These are phyloP conservation scores for Capsicum rhomboideum DNA, from an alignment of 257 asterid species.

Conservation along the genomic window DNA sequence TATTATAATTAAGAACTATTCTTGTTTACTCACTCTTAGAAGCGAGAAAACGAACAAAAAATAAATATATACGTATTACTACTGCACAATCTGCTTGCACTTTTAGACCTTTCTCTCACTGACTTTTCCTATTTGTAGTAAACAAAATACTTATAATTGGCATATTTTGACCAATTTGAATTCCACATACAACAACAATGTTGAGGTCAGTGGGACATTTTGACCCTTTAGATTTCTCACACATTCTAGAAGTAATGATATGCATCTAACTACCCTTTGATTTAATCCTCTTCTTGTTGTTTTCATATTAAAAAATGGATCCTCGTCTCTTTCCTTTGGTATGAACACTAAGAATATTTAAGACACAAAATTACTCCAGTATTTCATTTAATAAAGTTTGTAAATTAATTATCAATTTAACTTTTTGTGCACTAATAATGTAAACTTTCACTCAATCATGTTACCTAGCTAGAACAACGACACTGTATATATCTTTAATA, in stretches of 20 bases:
- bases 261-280: background rate
- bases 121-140: background rate
- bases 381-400: background rate
- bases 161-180: background rate
- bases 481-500: background rate
- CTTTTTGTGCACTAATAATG: background rate
- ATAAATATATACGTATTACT: background rate
- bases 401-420: background rate
- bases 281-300: background rate
- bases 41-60: background rate
- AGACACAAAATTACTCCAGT: background rate
- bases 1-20: background rate
- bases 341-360: background rate
- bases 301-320: background rate
- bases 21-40: background rate
- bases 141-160: background rate
- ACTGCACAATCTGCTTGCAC: background rate
- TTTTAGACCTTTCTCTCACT: background rate
- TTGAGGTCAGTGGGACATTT: background rate
- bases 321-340: background rate
- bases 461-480: background rate
- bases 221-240: background rate
- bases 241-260: background rate
- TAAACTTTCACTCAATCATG: background rate
- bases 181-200: background rate